A percentile compares a stretch with the other conserved stretches of the same genome.
These are phyloP conservation scores for Hymenoscyphus fructigenus DNA, from an alignment of 2,329 filamentous ascomycete genomes.

Conservation along the genomic window DNA sequence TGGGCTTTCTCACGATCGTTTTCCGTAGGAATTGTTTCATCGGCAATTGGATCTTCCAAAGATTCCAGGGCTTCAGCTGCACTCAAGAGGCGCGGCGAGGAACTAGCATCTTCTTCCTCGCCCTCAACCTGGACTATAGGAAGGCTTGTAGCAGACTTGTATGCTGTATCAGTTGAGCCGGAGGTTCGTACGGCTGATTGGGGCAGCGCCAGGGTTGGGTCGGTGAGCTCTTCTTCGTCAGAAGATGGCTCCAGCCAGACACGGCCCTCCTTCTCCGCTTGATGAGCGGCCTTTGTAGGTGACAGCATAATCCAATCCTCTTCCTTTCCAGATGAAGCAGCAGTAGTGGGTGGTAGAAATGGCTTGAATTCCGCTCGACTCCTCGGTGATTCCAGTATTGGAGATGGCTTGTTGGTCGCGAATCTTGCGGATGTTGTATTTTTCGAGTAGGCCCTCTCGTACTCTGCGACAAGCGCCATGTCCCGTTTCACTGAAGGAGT, in stretches of 20 bases:
- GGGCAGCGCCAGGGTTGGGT: constrained; percentile 19
- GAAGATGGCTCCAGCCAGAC: constrained; percentile 37
- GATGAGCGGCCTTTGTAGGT: constrained; percentile 24
- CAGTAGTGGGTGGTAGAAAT: constrained; percentile 11
- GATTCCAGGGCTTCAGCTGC: constrained; percentile 36
- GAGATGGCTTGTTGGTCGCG: constrained; percentile 14
- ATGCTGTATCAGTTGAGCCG: constrained; percentile 44
- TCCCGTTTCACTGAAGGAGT: constrained; percentile 30
- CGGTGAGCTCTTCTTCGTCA: constrained; percentile 33
- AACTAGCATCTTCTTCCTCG: constrained; percentile 38
- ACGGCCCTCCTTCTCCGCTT: constrained; percentile 27
- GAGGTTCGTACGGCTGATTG: constrained; percentile 40
- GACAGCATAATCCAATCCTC: constrained; percentile 36
- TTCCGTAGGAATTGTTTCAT: constrained; percentile 27
- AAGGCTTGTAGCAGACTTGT: constrained; percentile 48
- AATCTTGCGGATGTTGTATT: constrained; percentile 18
- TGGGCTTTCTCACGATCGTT: constrained; percentile 76
- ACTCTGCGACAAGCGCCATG: constrained; percentile 32
- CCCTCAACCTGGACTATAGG: constrained; percentile 51
- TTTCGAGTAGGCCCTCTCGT: constrained; percentile 32
- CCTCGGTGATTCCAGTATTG: constrained; percentile 22
- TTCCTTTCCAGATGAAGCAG: constrained; percentile 22
- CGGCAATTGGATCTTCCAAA: constrained; percentile 14
- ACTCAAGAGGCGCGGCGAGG: constrained; percentile 19
- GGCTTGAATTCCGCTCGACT: constrained; percentile 22